A percentile compares a stretch with the other conserved stretches of the same genome.
Conservation (phyloP, 345 rosid species). For the Hibiscus tridactylites region DNA sequence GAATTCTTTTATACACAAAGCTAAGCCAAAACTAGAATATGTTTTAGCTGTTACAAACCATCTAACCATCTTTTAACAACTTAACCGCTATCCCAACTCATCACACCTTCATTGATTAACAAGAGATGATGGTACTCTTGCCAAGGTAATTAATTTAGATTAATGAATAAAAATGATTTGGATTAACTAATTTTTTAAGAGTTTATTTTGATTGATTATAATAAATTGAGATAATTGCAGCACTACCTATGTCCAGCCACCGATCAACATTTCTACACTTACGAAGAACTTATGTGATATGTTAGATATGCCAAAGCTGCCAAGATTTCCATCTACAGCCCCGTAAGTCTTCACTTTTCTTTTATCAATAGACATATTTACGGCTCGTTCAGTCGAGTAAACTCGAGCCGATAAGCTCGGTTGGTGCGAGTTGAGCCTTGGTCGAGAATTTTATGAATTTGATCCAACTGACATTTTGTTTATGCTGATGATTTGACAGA, state of each 20-base stretch:
- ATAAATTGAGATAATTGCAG: background rate
- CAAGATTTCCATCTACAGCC: background rate
- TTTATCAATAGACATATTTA: background rate
- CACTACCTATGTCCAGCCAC: background rate
- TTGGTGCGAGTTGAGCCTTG: no score
- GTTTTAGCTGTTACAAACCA: no score
- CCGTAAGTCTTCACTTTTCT: background rate
- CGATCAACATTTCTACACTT: background rate
- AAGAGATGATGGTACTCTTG: background rate
- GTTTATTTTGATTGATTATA: background rate
- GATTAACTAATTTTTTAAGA: background rate
- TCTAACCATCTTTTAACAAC: no score
- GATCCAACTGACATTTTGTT: background rate
- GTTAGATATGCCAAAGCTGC: background rate
- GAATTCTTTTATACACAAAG: no score
- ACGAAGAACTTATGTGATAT: slow-evolving; percentile 5
- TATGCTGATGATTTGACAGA: background rate
- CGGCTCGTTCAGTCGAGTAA: no score
- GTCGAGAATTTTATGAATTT: background rate
- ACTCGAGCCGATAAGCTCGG: no score
- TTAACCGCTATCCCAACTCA: no score
- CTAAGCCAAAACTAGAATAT: no score
- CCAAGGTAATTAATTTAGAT: background rate
- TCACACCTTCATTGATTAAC: no score
- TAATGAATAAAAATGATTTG: no score